Evolutionary conservation across 1,139 yeast species (phyloP), one percentile per base, ranked within the genome.

Genomic region (Candida glucosophila): DNA sequence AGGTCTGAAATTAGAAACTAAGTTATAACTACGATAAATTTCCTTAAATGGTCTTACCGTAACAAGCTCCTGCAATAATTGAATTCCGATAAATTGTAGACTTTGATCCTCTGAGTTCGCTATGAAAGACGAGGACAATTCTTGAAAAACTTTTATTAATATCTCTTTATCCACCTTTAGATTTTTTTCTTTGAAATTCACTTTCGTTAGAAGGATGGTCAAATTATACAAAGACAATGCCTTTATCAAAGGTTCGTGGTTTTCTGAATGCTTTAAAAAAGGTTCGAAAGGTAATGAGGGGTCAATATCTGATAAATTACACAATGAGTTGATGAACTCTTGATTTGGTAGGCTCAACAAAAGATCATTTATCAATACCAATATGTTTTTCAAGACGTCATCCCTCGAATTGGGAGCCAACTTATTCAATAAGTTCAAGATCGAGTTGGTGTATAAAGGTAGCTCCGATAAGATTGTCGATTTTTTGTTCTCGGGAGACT

Each of bases 301-400:
- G 36, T 69, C 76, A 20, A 73, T 50, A 8, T 45, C 36, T n/a
- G 63, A 49, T 29, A 73, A 58, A 22, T 51, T 54, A 35, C 71
- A 54, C 23, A 77, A 54, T 9, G 68, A 53, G 15, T 53, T 52
- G 20, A 65, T 51, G 42, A 67, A 73, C 33, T 49, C 67, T 23
- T 43, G 49, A 4, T 47, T 39, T 16, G 69, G 66, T 21, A 65
- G 55, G 19, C 66, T 72, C 26, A 55, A 43, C 27, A 67, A 46
- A 38, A 80, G 62, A 39, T 80, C 92, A 30, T 77, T 74, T 28
- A 77, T 58, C 35, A 83, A 59, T 19, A 81, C 82, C 34, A 81
- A 67, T 17, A 80, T 67, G 44, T 77, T 78, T 50, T 81, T 80
- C 41, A 77, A 68, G 17, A 82, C 79, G 41, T 86, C 96, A 41